These are phyloP conservation scores for Strobilomyces echinocephalus DNA, from an alignment of 768 basidiomycete genomes.

Conservation along the genomic window DNA sequence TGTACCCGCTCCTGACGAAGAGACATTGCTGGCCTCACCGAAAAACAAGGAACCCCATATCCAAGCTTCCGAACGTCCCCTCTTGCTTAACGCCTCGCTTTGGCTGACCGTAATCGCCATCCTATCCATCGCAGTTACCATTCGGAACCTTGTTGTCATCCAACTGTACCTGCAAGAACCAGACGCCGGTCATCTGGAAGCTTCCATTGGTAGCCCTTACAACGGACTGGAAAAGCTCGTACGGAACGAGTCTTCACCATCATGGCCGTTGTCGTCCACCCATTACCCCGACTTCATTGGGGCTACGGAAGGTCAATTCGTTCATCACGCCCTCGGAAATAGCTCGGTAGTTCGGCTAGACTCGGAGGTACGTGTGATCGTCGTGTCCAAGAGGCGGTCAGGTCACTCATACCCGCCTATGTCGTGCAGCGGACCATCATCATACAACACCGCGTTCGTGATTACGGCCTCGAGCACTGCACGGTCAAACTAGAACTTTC, in stretches of 20 bases:
- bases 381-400: not conserved
- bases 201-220: slow-evolving; percentile 17
- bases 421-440: slow-evolving; percentile 13
- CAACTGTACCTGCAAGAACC: slow-evolving; percentile 5
- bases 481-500: slow-evolving; percentile 10
- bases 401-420: not conserved
- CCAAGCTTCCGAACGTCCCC: not conserved
- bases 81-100: slow-evolving; percentile 12
- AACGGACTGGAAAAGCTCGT: slow-evolving; percentile 21
- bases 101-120: slow-evolving; percentile 17
- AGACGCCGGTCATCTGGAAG: slow-evolving; percentile 2
- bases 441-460: slow-evolving; percentile 23
- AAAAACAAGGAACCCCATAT: not conserved
- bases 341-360: slow-evolving; percentile 22
- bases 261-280: slow-evolving; percentile 22
- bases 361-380: slow-evolving; percentile 5
- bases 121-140: slow-evolving; percentile 17
- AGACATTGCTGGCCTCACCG: slow-evolving; percentile 4
- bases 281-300: slow-evolving; percentile 22
- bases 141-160: slow-evolving; percentile 20
- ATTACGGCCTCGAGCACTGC: slow-evolving; percentile 23
- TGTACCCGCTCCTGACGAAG: slow-evolving; percentile 16
- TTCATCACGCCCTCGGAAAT: slow-evolving; percentile 14
- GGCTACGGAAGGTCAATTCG: slow-evolving; percentile 3
- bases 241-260: slow-evolving; percentile 26